These are phyloP conservation scores for Acanthamoeba lenticulata DNA, from an alignment of 208 protist species.

Conservation along the genomic window DNA sequence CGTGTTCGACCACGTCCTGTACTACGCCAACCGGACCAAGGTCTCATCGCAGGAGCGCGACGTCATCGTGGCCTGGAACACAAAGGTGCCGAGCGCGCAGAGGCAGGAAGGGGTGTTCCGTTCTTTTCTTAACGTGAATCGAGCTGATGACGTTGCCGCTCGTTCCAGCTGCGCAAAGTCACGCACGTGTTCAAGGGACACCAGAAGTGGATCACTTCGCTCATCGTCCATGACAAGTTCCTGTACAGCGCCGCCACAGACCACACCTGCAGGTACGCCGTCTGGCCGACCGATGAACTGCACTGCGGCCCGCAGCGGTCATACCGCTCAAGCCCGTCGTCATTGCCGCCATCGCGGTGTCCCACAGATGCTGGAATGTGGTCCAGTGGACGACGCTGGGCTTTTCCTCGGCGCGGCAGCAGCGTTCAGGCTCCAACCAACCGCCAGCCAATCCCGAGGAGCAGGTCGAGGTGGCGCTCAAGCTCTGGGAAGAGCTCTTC, in stretches of 20 bases:
- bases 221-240: slow-evolving; percentile 6
- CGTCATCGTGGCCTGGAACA: background rate
- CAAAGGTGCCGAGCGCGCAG: background rate
- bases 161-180: background rate
- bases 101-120: background rate
- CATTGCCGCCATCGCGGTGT: too few species aligned
- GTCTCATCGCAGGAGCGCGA: background rate
- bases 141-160: background rate
- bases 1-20: background rate
- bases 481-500: background rate
- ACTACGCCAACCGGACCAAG: slow-evolving; percentile 1
- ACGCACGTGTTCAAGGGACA: slow-evolving; percentile 32
- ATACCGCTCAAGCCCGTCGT: too few species aligned
- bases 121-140: background rate
- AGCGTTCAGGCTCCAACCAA: background rate
- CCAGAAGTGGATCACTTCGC: slow-evolving; percentile 37
- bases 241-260: slow-evolving; percentile 12
- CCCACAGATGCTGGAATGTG: slow-evolving; percentile 21
- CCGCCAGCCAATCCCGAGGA: background rate
- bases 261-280: slow-evolving; percentile 23
- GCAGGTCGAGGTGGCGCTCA: background rate
- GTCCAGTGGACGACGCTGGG: background rate
- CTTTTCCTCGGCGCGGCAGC: background rate
- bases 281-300: too few species aligned
- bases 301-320: too few species aligned